phyloP scores from a whole-genome alignment of 2,329 filamentous ascomycete species.

The Pseudocercospora vitis region DNA sequence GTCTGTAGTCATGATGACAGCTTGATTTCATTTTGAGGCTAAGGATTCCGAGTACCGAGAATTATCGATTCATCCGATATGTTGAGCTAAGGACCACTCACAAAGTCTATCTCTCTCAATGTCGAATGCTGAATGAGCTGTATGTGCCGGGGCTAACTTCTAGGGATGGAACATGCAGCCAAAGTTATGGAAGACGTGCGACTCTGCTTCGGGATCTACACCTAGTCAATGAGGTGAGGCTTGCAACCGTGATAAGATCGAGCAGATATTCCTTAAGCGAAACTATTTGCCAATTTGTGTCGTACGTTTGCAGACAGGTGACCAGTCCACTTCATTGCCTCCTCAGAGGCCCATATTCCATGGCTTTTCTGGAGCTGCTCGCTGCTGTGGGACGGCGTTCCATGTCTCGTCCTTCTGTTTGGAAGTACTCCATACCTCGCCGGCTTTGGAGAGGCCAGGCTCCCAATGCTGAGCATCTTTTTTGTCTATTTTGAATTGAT shows the following conservation, averaged over 20 bases:
- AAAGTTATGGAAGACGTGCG: too few relatives aligned
- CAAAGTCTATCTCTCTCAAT: too few relatives aligned
- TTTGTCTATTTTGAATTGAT: conserved; percentile 5
- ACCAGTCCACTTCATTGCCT: neutral
- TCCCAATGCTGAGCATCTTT: conserved; percentile 7
- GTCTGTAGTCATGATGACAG: conserved; percentile 6
- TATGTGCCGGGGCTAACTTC: too few relatives aligned
- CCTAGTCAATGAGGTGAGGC: neutral
- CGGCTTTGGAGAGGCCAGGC: conserved; percentile 15
- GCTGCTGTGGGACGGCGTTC: neutral
- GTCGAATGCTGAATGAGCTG: too few relatives aligned
- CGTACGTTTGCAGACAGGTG: neutral
- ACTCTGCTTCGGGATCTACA: neutral
- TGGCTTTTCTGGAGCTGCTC: neutral
- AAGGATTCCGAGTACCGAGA: conserved; percentile 6
- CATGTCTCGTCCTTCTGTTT: conserved; percentile 3
- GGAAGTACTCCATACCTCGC: conserved; percentile 2
- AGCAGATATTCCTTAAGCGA: too few relatives aligned
- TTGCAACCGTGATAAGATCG: neutral
- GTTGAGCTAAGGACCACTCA: too few relatives aligned
- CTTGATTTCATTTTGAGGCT: conserved; percentile 8
- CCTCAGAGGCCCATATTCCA: conserved; percentile 1
- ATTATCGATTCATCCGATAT: too few relatives aligned
- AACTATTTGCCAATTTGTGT: too few relatives aligned
- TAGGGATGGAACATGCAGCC: too few relatives aligned